Conservation (phyloP, 192 early-diverging fungal genomes). For the Chytriomyces sp. region DNA sequence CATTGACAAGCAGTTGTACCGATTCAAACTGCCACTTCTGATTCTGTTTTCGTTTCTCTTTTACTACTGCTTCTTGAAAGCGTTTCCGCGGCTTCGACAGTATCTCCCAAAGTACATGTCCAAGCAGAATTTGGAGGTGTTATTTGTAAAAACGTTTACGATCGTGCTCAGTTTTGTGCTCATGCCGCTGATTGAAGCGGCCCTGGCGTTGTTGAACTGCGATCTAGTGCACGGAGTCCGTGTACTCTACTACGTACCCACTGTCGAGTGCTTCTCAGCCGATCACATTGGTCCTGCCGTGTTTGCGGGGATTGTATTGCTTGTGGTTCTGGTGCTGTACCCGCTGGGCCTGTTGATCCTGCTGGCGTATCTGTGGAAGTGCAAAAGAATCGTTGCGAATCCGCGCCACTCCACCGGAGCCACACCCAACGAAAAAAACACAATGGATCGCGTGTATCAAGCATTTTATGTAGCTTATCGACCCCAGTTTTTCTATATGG, state of each 20-base stretch:
- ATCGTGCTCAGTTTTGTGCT: constrained; percentile 22
- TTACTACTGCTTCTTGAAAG: constrained; percentile 10
- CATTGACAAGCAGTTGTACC: constrained; percentile 23
- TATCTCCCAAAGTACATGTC: constrained; percentile 19
- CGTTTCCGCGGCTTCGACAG: neutral
- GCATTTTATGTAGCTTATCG: constrained; percentile 26
- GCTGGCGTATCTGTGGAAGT: neutral
- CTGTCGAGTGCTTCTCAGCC: constrained; percentile 21
- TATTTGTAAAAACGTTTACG: constrained; percentile 14
- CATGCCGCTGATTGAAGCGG: constrained; percentile 31
- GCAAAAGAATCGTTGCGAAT: neutral
- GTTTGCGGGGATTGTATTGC: constrained; percentile 12
- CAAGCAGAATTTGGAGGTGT: constrained; percentile 1
- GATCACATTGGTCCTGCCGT: constrained; percentile 15
- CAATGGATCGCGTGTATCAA: constrained; percentile 13
- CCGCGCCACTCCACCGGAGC: neutral
- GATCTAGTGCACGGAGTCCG: neutral
- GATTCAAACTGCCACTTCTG: constrained; percentile 26
- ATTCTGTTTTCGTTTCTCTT: constrained; percentile 7
- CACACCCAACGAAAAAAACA: neutral
- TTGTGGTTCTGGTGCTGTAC: constrained; percentile 12
- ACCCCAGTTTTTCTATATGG: constrained; percentile 25
- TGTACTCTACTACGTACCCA: constrained; percentile 18
- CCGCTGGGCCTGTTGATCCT: constrained; percentile 16
- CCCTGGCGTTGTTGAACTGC: constrained; percentile 19